Evolutionary conservation across 768 basidiomycete species (phyloP).

Genomic region (Phylloporus rhodoxanthus): DNA sequence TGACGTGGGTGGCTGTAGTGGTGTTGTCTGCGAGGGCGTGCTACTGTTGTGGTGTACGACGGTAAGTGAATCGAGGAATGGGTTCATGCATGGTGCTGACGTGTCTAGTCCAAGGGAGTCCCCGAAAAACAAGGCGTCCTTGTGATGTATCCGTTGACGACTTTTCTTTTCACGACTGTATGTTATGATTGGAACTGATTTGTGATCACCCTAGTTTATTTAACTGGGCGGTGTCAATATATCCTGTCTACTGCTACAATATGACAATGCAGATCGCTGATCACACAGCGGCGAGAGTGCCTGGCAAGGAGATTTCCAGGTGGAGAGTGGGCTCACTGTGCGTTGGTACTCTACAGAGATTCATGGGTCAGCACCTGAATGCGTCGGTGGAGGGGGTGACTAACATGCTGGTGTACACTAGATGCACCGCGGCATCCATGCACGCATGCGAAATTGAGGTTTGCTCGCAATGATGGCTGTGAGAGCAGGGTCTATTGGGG

Average conservation of each 20-base stretch:
- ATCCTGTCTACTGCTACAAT: constrained; percentile 11
- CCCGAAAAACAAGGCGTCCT: not conserved
- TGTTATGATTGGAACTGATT: not conserved
- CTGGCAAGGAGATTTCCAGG: too few relatives aligned
- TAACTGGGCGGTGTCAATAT: not conserved
- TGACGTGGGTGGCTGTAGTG: constrained; percentile 57
- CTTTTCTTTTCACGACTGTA: not conserved
- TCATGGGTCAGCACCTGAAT: not conserved
- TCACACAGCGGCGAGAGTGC: too few relatives aligned
- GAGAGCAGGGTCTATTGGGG: constrained; percentile 20
- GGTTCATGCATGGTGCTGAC: constrained; percentile 3
- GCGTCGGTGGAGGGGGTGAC: not conserved
- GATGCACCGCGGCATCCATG: constrained; percentile 19
- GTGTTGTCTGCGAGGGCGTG: constrained; percentile 60
- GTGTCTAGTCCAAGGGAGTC: constrained; percentile 4
- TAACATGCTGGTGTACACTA: constrained; percentile 20
- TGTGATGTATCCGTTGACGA: not conserved
- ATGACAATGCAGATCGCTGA: too few relatives aligned
- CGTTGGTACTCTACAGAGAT: constrained; percentile 14
- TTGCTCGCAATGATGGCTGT: constrained; percentile 17
- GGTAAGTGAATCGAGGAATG: constrained; percentile 19
- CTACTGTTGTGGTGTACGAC: constrained; percentile 61
- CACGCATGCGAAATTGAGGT: constrained; percentile 21
- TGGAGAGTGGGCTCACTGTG: constrained; percentile 11
- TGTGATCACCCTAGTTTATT: not conserved